Evolutionary conservation across 352 stramenopile species (phyloP), one percentile per base, ranked within the genome.

Genomic region (Globisporangium iwayamae): DNA sequence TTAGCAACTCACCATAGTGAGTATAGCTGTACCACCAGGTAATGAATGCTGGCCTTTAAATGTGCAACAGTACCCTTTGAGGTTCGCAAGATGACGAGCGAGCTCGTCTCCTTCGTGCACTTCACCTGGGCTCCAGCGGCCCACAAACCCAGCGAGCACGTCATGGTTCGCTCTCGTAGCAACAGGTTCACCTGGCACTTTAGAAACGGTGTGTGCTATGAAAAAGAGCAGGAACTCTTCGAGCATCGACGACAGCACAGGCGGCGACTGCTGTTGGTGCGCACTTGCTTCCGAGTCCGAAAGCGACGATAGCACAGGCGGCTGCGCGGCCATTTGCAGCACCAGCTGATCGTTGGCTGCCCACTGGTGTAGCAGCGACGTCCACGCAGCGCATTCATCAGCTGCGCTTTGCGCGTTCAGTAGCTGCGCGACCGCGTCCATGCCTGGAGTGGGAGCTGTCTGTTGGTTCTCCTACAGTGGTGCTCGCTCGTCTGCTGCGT

Each of bases 201-300:
- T 65, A 20, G 36, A 13, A 46, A 73, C 70, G 14, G 67, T 60
- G 41, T 62, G 67, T 25, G 72, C 30, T 3, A 65, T 22, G 43
- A 76, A 64, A 52, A 69, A 77, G 10, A 79, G 22, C 13, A 79
- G 56, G 11, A 79, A 22, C 48, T 79, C 73, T 46, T 77, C 73
- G 18, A 75, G 18, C 48, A 65, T 52, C 9, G 32, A 59, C 36
- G 48, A 39, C 3, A 58, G 47, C 18, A 45, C 41, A 8, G 46
- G 18, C 22, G 4, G 30, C 5, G 30, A 5, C 30, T 34, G 30
- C 5, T 34, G 36, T 9, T 41, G 36, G 6, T 41, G 36, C 36
- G 36, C 20, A 8, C 3, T 34, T 34, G n/a, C 5, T 8, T 25
- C 13, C 10, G 54, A 4, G 9, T 34, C 13, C 4, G 11, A 54